Conservation (phyloP, 768 basidiomycete genomes). For the Leucosporidium creatinivorum region DNA sequence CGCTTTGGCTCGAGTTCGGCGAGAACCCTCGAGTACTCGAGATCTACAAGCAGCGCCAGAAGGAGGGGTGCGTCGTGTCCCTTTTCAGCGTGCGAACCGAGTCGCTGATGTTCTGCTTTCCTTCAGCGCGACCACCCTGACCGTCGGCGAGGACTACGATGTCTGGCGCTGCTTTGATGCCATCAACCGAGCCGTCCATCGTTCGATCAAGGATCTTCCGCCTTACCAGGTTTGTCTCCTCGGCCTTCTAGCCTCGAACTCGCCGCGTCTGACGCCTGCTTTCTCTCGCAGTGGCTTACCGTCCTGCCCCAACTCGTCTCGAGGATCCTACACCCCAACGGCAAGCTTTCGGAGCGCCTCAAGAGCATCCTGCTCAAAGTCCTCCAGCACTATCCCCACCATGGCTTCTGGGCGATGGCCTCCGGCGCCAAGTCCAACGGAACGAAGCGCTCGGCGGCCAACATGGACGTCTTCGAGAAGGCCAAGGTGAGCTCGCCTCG, state of each 20-base stretch:
- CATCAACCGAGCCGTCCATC: conserved; percentile 55
- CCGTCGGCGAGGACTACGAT: no score
- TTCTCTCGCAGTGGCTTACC: conserved; percentile 68
- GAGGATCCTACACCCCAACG: conserved; percentile 69
- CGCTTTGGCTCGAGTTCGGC: conserved; percentile 89
- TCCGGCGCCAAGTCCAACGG: conserved; percentile 81
- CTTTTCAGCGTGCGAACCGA: neutral
- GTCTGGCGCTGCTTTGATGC: conserved; percentile 38
- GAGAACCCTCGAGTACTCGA: conserved; percentile 47
- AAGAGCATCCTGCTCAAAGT: conserved; percentile 62
- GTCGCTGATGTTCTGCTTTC: neutral
- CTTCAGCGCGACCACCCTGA: neutral
- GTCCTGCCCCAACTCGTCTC: conserved; percentile 97
- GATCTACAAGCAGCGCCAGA: conserved; percentile 19
- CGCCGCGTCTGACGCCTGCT: neutral
- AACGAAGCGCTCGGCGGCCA: conserved; percentile 54
- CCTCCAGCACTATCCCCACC: conserved; percentile 75
- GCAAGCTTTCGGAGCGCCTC: conserved; percentile 56
- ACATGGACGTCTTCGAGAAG: conserved; percentile 42
- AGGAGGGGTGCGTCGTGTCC: neutral
- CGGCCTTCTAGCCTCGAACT: neutral
- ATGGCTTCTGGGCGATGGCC: conserved; percentile 86
- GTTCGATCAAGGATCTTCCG: conserved; percentile 53
- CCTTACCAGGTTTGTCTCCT: conserved; percentile 61
- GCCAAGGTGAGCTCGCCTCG: conserved; percentile 39